These are phyloP conservation scores for Trypanosoma grayi DNA, from an alignment of 208 protist species.

Conservation along the genomic window DNA sequence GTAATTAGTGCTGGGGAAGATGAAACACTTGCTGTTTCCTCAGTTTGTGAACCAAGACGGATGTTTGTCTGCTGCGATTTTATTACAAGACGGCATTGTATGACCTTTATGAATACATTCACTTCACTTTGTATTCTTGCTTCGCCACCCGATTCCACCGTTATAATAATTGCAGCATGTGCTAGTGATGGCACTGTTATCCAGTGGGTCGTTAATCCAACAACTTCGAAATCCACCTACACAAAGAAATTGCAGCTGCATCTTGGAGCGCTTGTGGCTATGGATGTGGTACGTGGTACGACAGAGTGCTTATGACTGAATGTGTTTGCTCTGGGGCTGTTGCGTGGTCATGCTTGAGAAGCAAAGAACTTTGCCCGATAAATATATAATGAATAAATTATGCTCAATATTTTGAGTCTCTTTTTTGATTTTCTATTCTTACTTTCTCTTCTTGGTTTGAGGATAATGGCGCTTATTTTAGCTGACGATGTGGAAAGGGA, in stretches of 20 bases:
- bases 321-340: neutral
- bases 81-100: conserved; percentile 65
- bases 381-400: neutral
- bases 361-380: too few relatives aligned
- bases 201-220: conserved; percentile 76
- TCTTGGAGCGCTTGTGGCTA: conserved; percentile 63
- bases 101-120: conserved; percentile 86
- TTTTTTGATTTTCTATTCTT: conserved; percentile 22
- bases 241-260: conserved; percentile 79
- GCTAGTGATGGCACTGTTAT: conserved; percentile 76
- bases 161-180: conserved; percentile 72
- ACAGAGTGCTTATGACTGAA: neutral
- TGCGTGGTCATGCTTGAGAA: too few relatives aligned
- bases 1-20: conserved; percentile 77
- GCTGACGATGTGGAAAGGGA: conserved; percentile 56
- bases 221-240: conserved; percentile 39
- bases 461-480: conserved; percentile 70
- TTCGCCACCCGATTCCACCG: conserved; percentile 59
- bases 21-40: conserved; percentile 65
- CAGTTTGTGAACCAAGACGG: conserved; percentile 37
- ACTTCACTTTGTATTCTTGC: conserved; percentile 69
- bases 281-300: conserved; percentile 36
- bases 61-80: conserved; percentile 59
- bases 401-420: neutral
- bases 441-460: conserved; percentile 13